phyloP scores from a whole-genome alignment of 169 alveolate species.

The Plasmodium yoelii region DNA sequence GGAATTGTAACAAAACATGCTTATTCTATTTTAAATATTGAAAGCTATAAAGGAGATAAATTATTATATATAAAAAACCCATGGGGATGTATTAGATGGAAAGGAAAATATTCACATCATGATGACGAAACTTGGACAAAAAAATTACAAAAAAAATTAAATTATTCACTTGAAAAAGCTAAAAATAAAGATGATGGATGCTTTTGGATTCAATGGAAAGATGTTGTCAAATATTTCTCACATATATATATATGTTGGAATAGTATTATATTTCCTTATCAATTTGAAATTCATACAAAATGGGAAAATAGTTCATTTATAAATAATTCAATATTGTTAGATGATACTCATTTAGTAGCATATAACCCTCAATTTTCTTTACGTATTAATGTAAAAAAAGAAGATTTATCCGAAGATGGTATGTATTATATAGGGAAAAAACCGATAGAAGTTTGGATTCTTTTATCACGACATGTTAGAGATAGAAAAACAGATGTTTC shows the following conservation, averaged over 20 bases:
- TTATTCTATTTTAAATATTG: slow-evolving; percentile 88
- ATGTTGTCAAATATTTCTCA: slow-evolving; percentile 89
- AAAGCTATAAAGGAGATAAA: slow-evolving; percentile 78
- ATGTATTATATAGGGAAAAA: slow-evolving; percentile 61
- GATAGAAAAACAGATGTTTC: slow-evolving; percentile 78
- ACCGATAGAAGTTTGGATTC: slow-evolving; percentile 83
- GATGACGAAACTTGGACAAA: slow-evolving; percentile 83
- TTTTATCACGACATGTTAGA: slow-evolving; percentile 82
- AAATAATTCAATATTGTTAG: slow-evolving; percentile 81
- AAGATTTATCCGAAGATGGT: slow-evolving; percentile 70
- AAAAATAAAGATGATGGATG: slow-evolving; percentile 86
- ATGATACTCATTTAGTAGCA: slow-evolving; percentile 88
- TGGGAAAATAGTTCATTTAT: slow-evolving; percentile 84
- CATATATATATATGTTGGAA: slow-evolving; percentile 92
- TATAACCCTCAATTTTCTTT: slow-evolving; percentile 89
- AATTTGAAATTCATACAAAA: slow-evolving; percentile 80
- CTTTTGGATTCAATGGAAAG: slow-evolving; percentile 93
- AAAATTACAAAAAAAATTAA: slow-evolving; percentile 74
- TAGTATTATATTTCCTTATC: slow-evolving; percentile 82
- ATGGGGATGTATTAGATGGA: slow-evolving; percentile 95
- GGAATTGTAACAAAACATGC: slow-evolving; percentile 92
- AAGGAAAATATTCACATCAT: slow-evolving; percentile 85
- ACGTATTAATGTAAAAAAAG: slow-evolving; percentile 48
- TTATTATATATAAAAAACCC: slow-evolving; percentile 92
- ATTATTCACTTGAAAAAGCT: slow-evolving; percentile 68